Base-by-base conservation (phyloP, 306 rosid genomes). In the Crotalaria pallida region DNA sequence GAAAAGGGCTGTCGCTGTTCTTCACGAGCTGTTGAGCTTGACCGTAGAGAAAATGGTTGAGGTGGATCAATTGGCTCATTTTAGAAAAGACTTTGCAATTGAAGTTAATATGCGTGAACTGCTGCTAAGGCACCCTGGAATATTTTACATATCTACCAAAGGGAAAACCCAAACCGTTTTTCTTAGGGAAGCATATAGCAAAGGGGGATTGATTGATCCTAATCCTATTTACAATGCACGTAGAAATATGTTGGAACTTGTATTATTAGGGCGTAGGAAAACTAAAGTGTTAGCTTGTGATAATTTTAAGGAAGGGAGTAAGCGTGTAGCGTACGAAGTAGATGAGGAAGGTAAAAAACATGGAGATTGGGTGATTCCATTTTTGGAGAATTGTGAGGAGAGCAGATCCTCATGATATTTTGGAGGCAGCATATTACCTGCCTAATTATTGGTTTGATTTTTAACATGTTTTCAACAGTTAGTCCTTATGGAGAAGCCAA, bases 21-120 rank as follows among this genome's bases (percentile, higher is more conserved):
- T 92, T 84, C 96, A 87, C 22, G 96, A 92, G 81, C 74, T 92
- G 34, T 58, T 92, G 82, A 89, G 92, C 84, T 76, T 92, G 91
- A 89, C 94, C 17, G 87, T 85, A 58, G 96, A 87, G 78, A 92
- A 89, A 61, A 84, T 87, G 97, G 90, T 92, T 69, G 88, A 79
- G 76, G 83, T 89, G 29, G 96, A 92, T 64, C 88, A 83, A 10
- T 71, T 92, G 72, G 87, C 73, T 55, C 96, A 89, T 81, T 87
- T 92, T 60, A 69, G 78, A 27, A 83, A 76, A 74, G 94, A 92
- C 71, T 78, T 92, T 1, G 85, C 82, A 1, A 71, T 87, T 13
- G 83, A 72, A 40, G 92, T 84, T 52, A 89, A 92, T 72, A 47
- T 87, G 71, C 88, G 90, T 0, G 97, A 89, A 77, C 71, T 92